A percentile compares a stretch with the other conserved stretches of the same genome.
These are phyloP conservation scores for Brassica hybrid DNA, from an alignment of 441 rosid species.

Conservation along the genomic window DNA sequence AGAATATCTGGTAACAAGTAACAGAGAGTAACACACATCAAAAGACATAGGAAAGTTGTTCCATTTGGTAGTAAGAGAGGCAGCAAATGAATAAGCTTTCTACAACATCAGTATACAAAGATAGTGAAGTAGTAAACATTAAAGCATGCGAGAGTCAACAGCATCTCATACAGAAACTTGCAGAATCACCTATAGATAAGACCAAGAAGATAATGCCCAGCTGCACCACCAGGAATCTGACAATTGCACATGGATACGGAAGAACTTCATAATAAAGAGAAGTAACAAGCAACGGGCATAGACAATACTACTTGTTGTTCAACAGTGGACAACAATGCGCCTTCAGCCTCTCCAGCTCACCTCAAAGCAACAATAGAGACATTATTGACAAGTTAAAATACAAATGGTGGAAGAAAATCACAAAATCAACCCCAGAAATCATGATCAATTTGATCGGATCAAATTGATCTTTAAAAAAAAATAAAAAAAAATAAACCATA, in stretches of 20 bases:
- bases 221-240: slow-evolving; percentile 62
- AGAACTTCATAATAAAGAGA: neutral
- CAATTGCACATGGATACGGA: neutral
- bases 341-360: slow-evolving; percentile 52
- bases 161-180: slow-evolving; percentile 10
- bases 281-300: too few species aligned
- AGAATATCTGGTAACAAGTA: slow-evolving; percentile 50
- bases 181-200: slow-evolving; percentile 55
- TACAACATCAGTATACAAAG: slow-evolving; percentile 15
- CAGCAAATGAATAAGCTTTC: neutral
- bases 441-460: too few species aligned
- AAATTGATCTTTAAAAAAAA: too few species aligned
- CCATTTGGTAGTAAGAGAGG: slow-evolving; percentile 18
- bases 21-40: slow-evolving; percentile 23
- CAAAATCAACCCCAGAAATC: too few species aligned
- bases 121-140: slow-evolving; percentile 12
- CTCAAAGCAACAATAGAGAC: too few species aligned
- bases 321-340: slow-evolving; percentile 46
- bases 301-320: slow-evolving; percentile 39
- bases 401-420: too few species aligned
- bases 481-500: too few species aligned
- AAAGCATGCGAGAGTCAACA: neutral
- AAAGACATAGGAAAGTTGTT: slow-evolving; percentile 6
- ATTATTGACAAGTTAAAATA: too few species aligned
- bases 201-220: slow-evolving; percentile 69